A percentile compares a stretch with the other conserved stretches of the same genome.
Conservation (phyloP, 768 basidiomycete species). For the Lactifluus echinatus region DNA sequence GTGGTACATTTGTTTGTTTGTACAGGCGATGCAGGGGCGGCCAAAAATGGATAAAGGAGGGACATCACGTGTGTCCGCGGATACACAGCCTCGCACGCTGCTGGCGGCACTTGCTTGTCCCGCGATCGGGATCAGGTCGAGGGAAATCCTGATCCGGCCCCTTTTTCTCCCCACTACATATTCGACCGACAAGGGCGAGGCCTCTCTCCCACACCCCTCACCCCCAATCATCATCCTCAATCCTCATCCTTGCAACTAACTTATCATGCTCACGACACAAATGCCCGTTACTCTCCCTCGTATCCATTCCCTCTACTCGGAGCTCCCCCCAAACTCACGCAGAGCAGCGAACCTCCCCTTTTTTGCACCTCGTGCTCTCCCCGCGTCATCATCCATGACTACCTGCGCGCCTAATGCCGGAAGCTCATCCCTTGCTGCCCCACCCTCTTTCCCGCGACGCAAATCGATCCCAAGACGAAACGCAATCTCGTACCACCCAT, state of each 20-base stretch:
- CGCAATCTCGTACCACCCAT: constrained; percentile 14
- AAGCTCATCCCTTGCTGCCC: neutral
- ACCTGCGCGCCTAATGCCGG: neutral
- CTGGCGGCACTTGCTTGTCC: too few species aligned
- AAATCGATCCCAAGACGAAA: constrained; percentile 9
- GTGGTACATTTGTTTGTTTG: neutral
- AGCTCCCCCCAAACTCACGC: constrained; percentile 20
- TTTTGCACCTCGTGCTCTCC: constrained; percentile 11
- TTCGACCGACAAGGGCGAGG: neutral
- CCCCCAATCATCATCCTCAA: neutral
- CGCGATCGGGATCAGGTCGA: constrained; percentile 3
- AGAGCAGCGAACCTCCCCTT: constrained; percentile 21
- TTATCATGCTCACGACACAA: constrained; percentile 21
- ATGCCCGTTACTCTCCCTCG: constrained; percentile 8
- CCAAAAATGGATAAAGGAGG: neutral
- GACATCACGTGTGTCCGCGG: neutral
- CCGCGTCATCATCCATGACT: neutral
- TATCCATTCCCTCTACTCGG: constrained; percentile 19
- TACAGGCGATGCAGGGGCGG: neutral
- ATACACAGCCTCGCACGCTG: neutral
- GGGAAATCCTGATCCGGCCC: constrained; percentile 8
- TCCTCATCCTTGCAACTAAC: neutral
- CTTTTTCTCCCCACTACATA: neutral
- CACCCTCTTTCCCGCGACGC: constrained; percentile 5
- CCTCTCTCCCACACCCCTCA: neutral